Percentiles rank a stretch among this genome's conserved stretches.
Conservation (phyloP, 1,284 basidiomycete genomes). For the Caloboletus firmus region DNA sequence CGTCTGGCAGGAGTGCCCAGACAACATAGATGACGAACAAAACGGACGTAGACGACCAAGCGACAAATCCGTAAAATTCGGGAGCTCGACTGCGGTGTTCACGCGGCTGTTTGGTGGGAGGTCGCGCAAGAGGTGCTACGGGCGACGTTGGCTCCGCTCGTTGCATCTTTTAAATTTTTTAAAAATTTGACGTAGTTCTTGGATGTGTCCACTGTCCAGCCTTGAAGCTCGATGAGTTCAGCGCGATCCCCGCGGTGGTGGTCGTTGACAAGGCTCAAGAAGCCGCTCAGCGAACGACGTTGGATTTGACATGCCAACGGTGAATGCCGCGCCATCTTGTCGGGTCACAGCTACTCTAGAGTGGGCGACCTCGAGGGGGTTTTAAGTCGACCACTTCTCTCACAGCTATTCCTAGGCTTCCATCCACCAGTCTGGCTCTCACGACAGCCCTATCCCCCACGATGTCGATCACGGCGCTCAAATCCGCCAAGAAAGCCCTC, state of each 20-base stretch:
- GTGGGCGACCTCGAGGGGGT: too few relatives aligned
- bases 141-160: conserved; percentile 47
- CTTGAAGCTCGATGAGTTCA: conserved; percentile 20
- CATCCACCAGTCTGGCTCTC: conserved; percentile 1
- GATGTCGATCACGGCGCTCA: conserved; percentile 35
- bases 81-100: conserved; percentile 61
- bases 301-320: background rate
- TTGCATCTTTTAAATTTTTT: conserved; percentile 5
- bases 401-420: background rate
- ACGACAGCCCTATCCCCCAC: background rate
- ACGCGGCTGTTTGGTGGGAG: conserved; percentile 43
- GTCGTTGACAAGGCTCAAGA: background rate
- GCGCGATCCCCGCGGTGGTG: conserved; percentile 27
- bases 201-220: background rate
- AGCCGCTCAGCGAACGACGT: conserved; percentile 6
- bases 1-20: conserved; percentile 60
- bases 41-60: conserved; percentile 76
- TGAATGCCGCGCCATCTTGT: conserved; percentile 10
- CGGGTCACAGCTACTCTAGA: conserved; percentile 6
- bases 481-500: conserved; percentile 50
- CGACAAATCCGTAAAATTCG: conserved; percentile 88
- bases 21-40: conserved; percentile 70
- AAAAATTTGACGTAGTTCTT: background rate
- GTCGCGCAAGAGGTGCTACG: conserved; percentile 52
- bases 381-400: background rate